Conservation (phyloP, 768 basidiomycete genomes). For the Hypsizygus marmoreus region DNA sequence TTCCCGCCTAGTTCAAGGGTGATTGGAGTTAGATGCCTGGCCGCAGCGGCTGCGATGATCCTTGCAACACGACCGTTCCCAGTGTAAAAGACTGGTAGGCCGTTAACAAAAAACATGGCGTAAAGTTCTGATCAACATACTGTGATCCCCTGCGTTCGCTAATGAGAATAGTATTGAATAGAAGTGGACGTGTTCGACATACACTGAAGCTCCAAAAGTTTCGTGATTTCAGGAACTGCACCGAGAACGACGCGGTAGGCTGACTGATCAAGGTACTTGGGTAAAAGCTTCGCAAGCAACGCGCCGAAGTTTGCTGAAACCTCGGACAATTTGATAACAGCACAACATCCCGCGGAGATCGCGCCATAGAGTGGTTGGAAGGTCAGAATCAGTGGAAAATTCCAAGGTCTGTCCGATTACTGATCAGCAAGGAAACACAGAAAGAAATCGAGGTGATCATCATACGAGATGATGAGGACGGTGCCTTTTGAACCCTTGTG, state of each 20-base stretch:
- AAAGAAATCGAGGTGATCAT: constrained; percentile 23
- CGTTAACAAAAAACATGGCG: not conserved
- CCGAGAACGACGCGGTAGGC: constrained; percentile 62
- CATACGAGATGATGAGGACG: constrained; percentile 61
- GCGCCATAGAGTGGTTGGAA: constrained; percentile 68
- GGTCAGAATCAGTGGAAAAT: constrained; percentile 59
- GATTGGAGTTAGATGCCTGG: constrained; percentile 53
- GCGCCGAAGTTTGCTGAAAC: constrained; percentile 47
- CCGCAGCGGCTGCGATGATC: constrained; percentile 53
- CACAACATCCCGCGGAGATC: constrained; percentile 74
- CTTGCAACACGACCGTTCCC: constrained; percentile 47
- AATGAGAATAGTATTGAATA: not conserved
- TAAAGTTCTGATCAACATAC: constrained; percentile 9
- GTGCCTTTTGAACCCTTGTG: constrained; percentile 62
- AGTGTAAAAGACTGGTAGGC: constrained; percentile 42
- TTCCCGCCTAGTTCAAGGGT: constrained; percentile 62
- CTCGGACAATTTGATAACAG: constrained; percentile 70
- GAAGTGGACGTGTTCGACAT: constrained; percentile 8
- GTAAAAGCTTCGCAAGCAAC: constrained; percentile 55
- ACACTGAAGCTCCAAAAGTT: constrained; percentile 51
- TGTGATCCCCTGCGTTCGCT: constrained; percentile 28
- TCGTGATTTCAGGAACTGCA: constrained; percentile 56
- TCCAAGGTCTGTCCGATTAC: constrained; percentile 58
- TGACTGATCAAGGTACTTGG: constrained; percentile 48
- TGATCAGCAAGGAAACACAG: not conserved